phyloP scores from a whole-genome alignment of 1,284 basidiomycete genomes.

The Sanghuangporus sanghuang region DNA sequence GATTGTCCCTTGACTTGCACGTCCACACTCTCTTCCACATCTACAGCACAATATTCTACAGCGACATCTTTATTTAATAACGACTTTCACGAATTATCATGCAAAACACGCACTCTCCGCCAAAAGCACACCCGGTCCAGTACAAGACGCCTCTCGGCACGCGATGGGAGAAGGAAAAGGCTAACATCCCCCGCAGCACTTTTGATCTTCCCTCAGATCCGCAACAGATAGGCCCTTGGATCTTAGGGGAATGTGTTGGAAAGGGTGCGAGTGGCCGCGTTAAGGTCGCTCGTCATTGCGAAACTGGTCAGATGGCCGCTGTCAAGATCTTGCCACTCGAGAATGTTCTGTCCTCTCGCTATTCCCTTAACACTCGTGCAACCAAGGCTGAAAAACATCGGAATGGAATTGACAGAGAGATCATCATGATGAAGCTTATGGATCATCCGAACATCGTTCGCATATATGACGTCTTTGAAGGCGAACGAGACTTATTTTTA shows the following conservation, averaged over 20 bases:
- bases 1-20: background rate
- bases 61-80: conserved; percentile 11
- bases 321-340: conserved; percentile 97
- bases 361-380: conserved; percentile 66
- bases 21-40: conserved; percentile 1
- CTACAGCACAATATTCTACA: conserved; percentile 10
- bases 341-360: conserved; percentile 73
- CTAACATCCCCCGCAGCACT: conserved; percentile 58
- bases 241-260: conserved; percentile 92
- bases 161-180: conserved; percentile 80
- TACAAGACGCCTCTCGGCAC: conserved; percentile 67
- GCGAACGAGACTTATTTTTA: conserved; percentile 87
- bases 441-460: conserved; percentile 95
- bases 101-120: conserved; percentile 32
- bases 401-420: conserved; percentile 93
- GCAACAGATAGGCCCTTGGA: conserved; percentile 71
- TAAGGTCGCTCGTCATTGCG: conserved; percentile 87
- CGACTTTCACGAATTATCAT: background rate
- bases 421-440: conserved; percentile 99
- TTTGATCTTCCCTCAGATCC: conserved; percentile 76
- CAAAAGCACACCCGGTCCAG: conserved; percentile 60
- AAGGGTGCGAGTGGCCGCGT: conserved; percentile 95
- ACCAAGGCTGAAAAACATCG: conserved; percentile 85
- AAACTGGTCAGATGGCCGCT: conserved; percentile 90
- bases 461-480: conserved; percentile 97